Base-by-base conservation (phyloP, 1,139 yeast genomes). In the Debaryomyces coudertii region DNA sequence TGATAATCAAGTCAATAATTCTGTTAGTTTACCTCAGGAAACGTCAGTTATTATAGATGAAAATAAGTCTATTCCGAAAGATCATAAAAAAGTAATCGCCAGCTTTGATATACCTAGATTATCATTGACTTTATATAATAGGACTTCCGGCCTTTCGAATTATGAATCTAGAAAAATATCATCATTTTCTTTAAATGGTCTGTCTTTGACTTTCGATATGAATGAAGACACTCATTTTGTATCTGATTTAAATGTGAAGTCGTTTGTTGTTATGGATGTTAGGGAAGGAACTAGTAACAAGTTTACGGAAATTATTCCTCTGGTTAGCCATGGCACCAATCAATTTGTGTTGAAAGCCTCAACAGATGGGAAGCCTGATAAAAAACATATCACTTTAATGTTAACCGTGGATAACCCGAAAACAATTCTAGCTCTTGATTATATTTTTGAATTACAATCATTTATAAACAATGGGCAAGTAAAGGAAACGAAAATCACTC, bases 371-470 rank as follows among this genome's bases (percentile, higher is more conserved):
- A 64, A 68, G 0, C 60, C 67, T 0, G 69, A 68, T 0, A 69
- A 67, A 14, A 73, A 75, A 47, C 67, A 76, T 33, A 71, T 80
- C 4, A 79, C 85, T 35, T 58, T 70, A 0, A 75, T 85, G 58
- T 63, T 88, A 8, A 82, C 90, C 0, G 78, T 92, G 9, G 96
- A 90, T 53, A 87, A 85, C 52, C 97, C 98, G 0, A 81, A 78
- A 49, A 77, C 87, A 15, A 84, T 93, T 42, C 65, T 93, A 42
- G 97, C 97, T 0, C 69, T 93, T 53, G 99, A 92, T 58, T 92
- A 89, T 61, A 60, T 93, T 36, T 80, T 90, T 66, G 92, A 93
- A 1, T 61, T 93, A 52, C 88, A 88, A 55, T 66, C 77, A 0
- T 88, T 87, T 62, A 64, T 74, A 18, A 82, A 77, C 52, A 69